phyloP scores from a whole-genome alignment of 2,329 filamentous ascomycete species.

The Cordyceps pruinosa region DNA sequence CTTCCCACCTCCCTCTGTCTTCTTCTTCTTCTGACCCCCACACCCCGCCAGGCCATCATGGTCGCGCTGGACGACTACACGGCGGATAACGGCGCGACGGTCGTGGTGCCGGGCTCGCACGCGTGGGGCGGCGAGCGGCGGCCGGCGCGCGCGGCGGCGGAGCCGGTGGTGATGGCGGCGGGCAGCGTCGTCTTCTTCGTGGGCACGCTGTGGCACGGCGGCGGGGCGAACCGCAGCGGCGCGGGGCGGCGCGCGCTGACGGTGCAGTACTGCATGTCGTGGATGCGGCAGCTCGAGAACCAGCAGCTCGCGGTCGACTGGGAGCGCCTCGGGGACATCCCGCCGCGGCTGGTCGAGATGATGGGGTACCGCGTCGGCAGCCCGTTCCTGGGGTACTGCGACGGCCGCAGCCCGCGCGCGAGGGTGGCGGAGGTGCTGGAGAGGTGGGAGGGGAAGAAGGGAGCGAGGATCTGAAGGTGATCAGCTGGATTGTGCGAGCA shows the following conservation, averaged over 20 bases:
- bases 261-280: conserved; percentile 36
- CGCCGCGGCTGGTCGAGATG: conserved; percentile 19
- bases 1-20: no score
- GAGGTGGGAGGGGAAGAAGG: conserved; percentile 8
- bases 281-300: conserved; percentile 31
- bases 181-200: conserved; percentile 31
- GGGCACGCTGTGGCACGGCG: conserved; percentile 31
- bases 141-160: conserved; percentile 21
- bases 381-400: conserved; percentile 20
- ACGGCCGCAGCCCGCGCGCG: conserved; percentile 18
- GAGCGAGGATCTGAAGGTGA: neutral
- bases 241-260: conserved; percentile 27
- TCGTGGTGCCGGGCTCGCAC: conserved; percentile 30
- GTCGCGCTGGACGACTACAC: conserved; percentile 27
- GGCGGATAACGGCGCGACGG: conserved; percentile 27
- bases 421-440: conserved; percentile 15
- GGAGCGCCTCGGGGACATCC: conserved; percentile 19
- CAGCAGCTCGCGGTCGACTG: conserved; percentile 28
- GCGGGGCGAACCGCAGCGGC: conserved; percentile 27
- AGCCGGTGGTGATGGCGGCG: conserved; percentile 27
- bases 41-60: conserved; percentile 24
- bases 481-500: neutral
- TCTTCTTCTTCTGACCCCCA: no score
- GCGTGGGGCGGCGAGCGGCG: conserved; percentile 23
- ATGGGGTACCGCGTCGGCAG: conserved; percentile 19